A percentile compares a stretch with the other conserved stretches of the same genome.
These are phyloP conservation scores for Chrysosphaeria jannelii DNA, from an alignment of 2,329 filamentous ascomycete species.

Conservation along the genomic window DNA sequence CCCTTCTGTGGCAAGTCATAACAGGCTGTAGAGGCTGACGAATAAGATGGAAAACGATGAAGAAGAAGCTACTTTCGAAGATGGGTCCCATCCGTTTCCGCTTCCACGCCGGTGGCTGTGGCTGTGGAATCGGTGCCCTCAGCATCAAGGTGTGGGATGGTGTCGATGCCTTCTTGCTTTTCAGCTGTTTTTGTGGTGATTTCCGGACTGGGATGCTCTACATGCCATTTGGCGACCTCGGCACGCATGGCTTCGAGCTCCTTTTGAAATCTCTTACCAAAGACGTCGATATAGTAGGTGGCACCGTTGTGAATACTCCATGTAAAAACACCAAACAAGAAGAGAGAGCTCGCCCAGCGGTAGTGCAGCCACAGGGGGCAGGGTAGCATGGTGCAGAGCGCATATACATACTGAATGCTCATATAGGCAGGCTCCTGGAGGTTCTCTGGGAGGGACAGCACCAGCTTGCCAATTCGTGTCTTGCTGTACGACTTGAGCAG, in stretches of 20 bases:
- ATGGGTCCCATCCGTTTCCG: too few relatives aligned
- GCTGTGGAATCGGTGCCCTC: too few relatives aligned
- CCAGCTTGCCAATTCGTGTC: conserved; percentile 61
- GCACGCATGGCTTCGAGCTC: conserved; percentile 70
- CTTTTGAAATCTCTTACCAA: conserved; percentile 87
- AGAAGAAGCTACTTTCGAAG: too few relatives aligned
- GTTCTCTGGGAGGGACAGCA: conserved; percentile 41
- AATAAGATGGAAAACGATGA: too few relatives aligned
- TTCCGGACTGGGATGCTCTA: conserved; percentile 13
- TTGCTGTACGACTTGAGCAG: conserved; percentile 73
- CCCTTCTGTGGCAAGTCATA: too few relatives aligned
- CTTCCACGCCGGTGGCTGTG: too few relatives aligned
- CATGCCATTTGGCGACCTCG: conserved; percentile 71
- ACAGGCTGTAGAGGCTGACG: too few relatives aligned
- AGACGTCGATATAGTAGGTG: conserved; percentile 94
- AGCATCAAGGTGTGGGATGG: too few relatives aligned
- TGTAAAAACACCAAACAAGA: conserved; percentile 56
- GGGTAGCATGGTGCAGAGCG: conserved; percentile 73
- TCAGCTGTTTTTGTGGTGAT: conserved; percentile 4
- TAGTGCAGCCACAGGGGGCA: conserved; percentile 90
- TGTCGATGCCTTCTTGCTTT: conserved; percentile 18
- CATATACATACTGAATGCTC: conserved; percentile 81
- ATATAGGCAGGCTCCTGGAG: conserved; percentile 83
- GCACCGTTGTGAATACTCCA: conserved; percentile 96
- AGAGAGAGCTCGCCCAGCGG: conserved; percentile 44